Percentiles rank a stretch among this genome's conserved stretches.
These are phyloP conservation scores for Wickerhamiella pararugosa DNA, from an alignment of 1,139 yeast species.

Conservation along the genomic window DNA sequence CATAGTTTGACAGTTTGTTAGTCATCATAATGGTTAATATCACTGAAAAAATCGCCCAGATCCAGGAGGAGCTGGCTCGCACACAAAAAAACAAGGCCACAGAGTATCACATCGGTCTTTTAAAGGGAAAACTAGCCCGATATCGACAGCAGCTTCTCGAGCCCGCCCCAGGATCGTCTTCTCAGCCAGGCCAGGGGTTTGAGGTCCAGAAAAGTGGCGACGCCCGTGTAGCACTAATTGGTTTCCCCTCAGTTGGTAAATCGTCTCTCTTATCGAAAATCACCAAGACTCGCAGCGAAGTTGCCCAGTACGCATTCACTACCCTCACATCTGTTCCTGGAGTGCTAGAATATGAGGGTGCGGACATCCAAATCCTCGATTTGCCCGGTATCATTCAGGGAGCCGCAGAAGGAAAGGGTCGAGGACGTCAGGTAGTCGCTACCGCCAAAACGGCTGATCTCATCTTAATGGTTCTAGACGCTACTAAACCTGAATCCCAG, in stretches of 20 bases:
- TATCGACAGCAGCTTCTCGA: conserved; percentile 83
- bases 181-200: conserved; percentile 79
- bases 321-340: conserved; percentile 96
- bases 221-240: conserved; percentile 88
- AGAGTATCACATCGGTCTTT: conserved; percentile 84
- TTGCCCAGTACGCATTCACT: conserved; percentile 90
- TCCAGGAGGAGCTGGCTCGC: conserved; percentile 85
- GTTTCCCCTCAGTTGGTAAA: conserved; percentile 96
- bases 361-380: conserved; percentile 92
- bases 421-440: conserved; percentile 93
- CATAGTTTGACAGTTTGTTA: not conserved
- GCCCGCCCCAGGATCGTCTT: conserved; percentile 63
- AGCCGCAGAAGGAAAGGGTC: conserved; percentile 93
- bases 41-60: conserved; percentile 67
- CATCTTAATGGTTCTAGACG: conserved; percentile 86
- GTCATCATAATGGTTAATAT: conserved; percentile 14
- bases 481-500: conserved; percentile 85
- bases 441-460: conserved; percentile 92
- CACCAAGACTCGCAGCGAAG: conserved; percentile 86
- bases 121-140: conserved; percentile 91
- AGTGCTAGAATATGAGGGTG: conserved; percentile 84
- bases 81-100: conserved; percentile 98
- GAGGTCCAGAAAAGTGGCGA: conserved; percentile 94
- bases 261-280: conserved; percentile 74
- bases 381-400: conserved; percentile 95